phyloP scores from a whole-genome alignment of 2,329 filamentous ascomycete genomes.

The Cladophialophora exuberans region DNA sequence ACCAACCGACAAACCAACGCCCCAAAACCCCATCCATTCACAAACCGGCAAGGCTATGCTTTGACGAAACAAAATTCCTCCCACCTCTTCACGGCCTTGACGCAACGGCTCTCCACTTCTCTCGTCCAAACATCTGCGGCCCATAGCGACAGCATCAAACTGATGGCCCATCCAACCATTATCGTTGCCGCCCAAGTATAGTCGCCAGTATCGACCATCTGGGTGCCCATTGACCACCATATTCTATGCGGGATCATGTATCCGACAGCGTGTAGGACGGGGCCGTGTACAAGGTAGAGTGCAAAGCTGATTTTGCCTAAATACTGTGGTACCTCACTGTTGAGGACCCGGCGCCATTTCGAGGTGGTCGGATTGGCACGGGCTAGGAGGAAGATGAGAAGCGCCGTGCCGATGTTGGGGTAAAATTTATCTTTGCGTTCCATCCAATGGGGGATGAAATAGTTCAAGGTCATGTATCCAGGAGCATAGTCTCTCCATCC shows the following conservation, averaged over 20 bases:
- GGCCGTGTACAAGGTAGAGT: constrained; percentile 53
- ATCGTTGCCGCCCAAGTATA: constrained; percentile 45
- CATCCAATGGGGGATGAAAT: constrained; percentile 41
- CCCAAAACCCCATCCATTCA: too few species aligned
- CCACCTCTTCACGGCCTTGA: constrained; percentile 30
- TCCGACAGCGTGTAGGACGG: constrained; percentile 47
- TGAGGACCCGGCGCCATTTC: constrained; percentile 44
- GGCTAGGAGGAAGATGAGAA: constrained; percentile 49
- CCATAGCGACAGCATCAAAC: constrained; percentile 53
- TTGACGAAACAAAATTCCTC: constrained; percentile 31
- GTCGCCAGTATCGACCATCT: constrained; percentile 36
- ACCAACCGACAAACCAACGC: background rate
- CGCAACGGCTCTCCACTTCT: constrained; percentile 32
- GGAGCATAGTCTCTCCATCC: constrained; percentile 44
- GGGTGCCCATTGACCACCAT: constrained; percentile 44
- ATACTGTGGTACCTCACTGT: constrained; percentile 47
- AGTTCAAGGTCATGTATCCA: constrained; percentile 46
- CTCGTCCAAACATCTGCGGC: constrained; percentile 55
- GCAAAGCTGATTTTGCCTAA: constrained; percentile 53
- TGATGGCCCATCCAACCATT: constrained; percentile 46
- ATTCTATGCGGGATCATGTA: constrained; percentile 41
- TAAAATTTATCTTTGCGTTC: constrained; percentile 42
- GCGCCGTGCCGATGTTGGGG: constrained; percentile 45
- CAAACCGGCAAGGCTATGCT: background rate
- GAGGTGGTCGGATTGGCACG: constrained; percentile 43